Evolutionary conservation across 2,329 filamentous ascomycete genomes (phyloP).

Genomic region (Macroventuria anomochaeta): DNA sequence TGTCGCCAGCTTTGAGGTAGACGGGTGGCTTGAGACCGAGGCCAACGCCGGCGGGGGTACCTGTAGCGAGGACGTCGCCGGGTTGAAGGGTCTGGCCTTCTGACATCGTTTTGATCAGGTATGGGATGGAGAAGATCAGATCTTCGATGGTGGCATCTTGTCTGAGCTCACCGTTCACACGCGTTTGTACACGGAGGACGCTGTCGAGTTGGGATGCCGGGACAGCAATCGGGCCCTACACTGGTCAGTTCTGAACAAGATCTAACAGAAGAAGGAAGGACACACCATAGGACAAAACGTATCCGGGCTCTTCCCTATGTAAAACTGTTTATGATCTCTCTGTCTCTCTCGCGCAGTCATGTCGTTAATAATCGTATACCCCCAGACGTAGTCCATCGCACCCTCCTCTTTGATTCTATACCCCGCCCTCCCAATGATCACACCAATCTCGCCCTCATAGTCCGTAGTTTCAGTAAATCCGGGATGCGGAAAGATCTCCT

Average conservation of each 20-base stretch:
- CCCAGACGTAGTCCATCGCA: constrained; percentile 62
- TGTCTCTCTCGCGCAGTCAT: constrained; percentile 34
- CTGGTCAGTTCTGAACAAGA: not conserved
- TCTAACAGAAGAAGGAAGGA: not conserved
- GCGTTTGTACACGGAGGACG: constrained; percentile 53
- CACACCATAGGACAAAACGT: constrained; percentile 62
- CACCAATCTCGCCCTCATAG: constrained; percentile 64
- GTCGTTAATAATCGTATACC: constrained; percentile 60
- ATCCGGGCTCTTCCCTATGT: constrained; percentile 63
- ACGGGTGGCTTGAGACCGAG: constrained; percentile 50
- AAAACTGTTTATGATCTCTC: constrained; percentile 63
- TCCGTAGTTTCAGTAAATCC: constrained; percentile 59
- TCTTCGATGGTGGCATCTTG: constrained; percentile 58
- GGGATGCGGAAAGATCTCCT: constrained; percentile 56
- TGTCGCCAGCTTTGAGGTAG: constrained; percentile 38
- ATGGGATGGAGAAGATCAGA: constrained; percentile 54
- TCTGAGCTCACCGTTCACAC: constrained; percentile 55
- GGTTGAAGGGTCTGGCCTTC: constrained; percentile 53
- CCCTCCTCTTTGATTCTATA: constrained; percentile 53
- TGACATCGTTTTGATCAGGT: constrained; percentile 56
- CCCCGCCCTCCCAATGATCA: constrained; percentile 61
- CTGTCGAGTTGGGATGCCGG: constrained; percentile 54
- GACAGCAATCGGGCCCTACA: constrained; percentile 59
- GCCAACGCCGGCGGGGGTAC: constrained; percentile 53
- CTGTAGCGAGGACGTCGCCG: constrained; percentile 58